phyloP scores from a whole-genome alignment of 352 stramenopile species.

The Pythium brassicae region DNA sequence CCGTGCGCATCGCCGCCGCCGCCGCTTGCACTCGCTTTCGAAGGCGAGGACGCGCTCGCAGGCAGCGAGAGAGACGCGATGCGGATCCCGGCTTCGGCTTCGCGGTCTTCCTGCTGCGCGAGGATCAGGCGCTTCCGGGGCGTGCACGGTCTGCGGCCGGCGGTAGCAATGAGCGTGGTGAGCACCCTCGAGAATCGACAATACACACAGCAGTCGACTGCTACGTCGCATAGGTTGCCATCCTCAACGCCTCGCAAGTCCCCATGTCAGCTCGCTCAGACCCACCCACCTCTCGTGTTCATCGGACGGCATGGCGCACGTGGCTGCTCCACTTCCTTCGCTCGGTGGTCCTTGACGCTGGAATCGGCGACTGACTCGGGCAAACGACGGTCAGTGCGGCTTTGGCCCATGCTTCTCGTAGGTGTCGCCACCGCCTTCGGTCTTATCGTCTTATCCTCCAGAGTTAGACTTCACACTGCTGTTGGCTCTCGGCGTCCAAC shows the following conservation, averaged over 20 bases:
- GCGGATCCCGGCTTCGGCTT: constrained; percentile 33
- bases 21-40: background rate
- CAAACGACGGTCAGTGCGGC: too few species aligned
- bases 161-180: background rate
- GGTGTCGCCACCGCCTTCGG: background rate
- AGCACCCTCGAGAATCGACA: background rate
- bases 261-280: too few species aligned
- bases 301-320: constrained; percentile 1
- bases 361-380: background rate
- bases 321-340: too few species aligned
- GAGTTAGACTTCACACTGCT: too few species aligned
- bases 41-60: constrained; percentile 1
- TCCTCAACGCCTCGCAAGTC: too few species aligned
- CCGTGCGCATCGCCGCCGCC: background rate
- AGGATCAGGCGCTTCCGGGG: constrained; percentile 58
- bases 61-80: constrained; percentile 3
- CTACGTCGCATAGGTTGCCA: background rate
- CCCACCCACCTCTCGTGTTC: constrained; percentile 6
- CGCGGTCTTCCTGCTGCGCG: constrained; percentile 46
- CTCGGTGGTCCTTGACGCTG: background rate
- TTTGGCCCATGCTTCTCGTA: background rate
- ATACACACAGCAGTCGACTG: too few species aligned
- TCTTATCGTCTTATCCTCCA: too few species aligned
- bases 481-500: too few species aligned
- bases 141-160: constrained; percentile 48